phyloP scores from a whole-genome alignment of 495 filamentous ascomycete genomes.

The Podospora pseudocomata region DNA sequence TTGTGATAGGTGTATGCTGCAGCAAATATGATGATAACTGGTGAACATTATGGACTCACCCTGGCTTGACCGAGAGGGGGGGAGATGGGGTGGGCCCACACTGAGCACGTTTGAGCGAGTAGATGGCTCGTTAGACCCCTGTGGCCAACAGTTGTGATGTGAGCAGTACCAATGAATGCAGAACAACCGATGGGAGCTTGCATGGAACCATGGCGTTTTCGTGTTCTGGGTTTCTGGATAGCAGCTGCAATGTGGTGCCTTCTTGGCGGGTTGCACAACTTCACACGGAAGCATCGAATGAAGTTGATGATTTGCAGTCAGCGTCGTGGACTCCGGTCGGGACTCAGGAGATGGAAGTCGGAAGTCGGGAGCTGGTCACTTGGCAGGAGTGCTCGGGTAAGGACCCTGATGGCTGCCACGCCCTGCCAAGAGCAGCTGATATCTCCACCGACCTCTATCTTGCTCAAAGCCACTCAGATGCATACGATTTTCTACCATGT shows the following conservation, averaged over 20 bases:
- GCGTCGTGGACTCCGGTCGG: neutral
- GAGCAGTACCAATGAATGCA: neutral
- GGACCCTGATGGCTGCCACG: too few relatives aligned
- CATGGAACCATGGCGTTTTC: neutral
- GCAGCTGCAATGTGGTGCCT: neutral
- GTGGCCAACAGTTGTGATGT: neutral
- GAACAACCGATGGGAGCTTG: neutral
- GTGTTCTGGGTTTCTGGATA: neutral
- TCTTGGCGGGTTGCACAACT: neutral
- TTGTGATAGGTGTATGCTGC: neutral
- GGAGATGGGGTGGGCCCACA: neutral
- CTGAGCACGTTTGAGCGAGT: neutral
- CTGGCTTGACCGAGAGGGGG: neutral
- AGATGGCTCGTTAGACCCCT: neutral
- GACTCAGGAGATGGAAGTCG: neutral
- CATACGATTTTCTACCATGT: too few relatives aligned
- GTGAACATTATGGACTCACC: neutral
- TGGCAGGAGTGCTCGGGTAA: neutral
- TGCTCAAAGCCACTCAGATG: neutral
- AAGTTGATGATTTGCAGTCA: neutral
- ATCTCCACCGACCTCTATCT: neutral
- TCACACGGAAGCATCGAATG: too few relatives aligned
- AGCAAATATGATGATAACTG: neutral
- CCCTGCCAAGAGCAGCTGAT: neutral
- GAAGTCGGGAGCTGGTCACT: neutral